Evolutionary conservation across 1,139 yeast species (phyloP).

Genomic region (Suhomyces kunorum): DNA sequence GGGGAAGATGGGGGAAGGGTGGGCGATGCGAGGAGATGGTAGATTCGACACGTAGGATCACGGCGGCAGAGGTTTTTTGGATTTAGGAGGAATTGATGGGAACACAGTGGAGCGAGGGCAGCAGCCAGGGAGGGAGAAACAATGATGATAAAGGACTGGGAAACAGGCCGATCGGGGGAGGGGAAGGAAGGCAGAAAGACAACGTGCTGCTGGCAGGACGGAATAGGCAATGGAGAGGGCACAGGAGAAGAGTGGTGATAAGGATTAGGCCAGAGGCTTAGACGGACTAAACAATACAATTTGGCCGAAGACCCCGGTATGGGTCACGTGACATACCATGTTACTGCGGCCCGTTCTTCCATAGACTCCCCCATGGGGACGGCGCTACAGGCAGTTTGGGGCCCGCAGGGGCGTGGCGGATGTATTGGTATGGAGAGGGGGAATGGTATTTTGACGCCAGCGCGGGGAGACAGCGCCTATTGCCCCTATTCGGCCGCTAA

Average conservation of each 20-base stretch:
- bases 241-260: neutral
- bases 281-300: neutral
- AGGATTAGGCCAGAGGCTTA: neutral
- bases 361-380: too few species aligned
- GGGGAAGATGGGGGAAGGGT: neutral
- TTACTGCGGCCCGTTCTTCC: too few species aligned
- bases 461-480: too few species aligned
- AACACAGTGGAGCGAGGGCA: too few species aligned
- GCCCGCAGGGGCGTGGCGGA: neutral
- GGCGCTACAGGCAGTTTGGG: neutral
- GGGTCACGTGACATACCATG: neutral
- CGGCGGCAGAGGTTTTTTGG: neutral
- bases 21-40: neutral
- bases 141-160: too few species aligned
- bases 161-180: too few species aligned
- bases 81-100: too few species aligned
- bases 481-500: conserved; percentile 1
- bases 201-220: too few species aligned
- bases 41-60: neutral
- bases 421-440: too few species aligned
- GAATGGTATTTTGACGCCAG: too few species aligned
- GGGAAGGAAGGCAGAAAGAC: too few species aligned
- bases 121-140: too few species aligned
- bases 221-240: neutral
- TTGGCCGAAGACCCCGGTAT: neutral